A percentile compares a stretch with the other conserved stretches of the same genome.
These are phyloP conservation scores for Aspergillus fumigatus DNA, from an alignment of 2,329 filamentous ascomycete species.

Conservation along the genomic window DNA sequence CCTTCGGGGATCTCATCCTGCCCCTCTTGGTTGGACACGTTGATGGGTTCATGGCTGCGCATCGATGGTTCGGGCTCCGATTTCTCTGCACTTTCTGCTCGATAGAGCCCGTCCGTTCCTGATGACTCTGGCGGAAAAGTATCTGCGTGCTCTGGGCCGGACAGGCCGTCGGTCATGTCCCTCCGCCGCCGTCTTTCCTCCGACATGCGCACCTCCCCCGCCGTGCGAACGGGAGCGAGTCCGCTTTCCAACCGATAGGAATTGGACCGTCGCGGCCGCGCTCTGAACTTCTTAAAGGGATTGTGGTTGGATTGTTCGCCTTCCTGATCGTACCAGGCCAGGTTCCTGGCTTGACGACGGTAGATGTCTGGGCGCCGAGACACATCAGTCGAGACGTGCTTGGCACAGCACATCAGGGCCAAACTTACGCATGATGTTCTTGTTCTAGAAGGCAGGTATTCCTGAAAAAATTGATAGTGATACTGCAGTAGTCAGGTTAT, in stretches of 20 bases:
- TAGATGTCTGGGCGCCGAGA: constrained; percentile 32
- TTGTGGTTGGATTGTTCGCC: constrained; percentile 35
- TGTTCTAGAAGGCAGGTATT: not conserved
- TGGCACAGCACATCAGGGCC: not conserved
- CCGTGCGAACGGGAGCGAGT: constrained; percentile 16
- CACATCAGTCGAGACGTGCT: not conserved
- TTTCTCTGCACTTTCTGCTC: constrained; percentile 11
- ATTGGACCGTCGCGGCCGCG: constrained; percentile 22
- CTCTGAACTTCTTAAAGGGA: constrained; percentile 39
- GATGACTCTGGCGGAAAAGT: constrained; percentile 23
- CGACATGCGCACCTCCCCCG: constrained; percentile 20
- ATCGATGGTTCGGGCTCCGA: constrained; percentile 20
- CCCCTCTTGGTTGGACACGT: constrained; percentile 19
- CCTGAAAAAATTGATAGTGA: not conserved
- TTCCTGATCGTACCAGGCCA: constrained; percentile 41
- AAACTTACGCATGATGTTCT: constrained; percentile 4
- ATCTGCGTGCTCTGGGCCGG: constrained; percentile 20
- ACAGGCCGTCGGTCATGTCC: constrained; percentile 22
- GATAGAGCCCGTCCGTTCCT: constrained; percentile 16
- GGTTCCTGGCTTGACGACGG: constrained; percentile 32
- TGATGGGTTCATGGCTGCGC: constrained; percentile 29
- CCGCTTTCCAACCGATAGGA: constrained; percentile 30
- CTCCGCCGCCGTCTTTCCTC: constrained; percentile 20
- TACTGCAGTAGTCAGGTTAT: not conserved
- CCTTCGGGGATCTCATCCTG: constrained; percentile 8